phyloP scores from a whole-genome alignment of 345 rosid genomes.

The Eucalyptus melliodora region DNA sequence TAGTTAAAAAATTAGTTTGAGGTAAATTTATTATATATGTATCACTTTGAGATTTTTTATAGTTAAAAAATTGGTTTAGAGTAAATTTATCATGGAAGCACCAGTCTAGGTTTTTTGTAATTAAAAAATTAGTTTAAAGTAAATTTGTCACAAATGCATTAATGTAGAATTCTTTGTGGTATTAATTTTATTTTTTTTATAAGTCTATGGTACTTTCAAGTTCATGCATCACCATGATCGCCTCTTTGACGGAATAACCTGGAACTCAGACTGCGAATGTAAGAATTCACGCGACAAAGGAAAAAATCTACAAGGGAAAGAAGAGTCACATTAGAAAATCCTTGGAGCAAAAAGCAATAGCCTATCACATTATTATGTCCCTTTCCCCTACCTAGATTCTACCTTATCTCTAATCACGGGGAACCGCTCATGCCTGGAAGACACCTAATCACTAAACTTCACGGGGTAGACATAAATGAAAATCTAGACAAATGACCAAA shows the following conservation, averaged over 20 bases:
- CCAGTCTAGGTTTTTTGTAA: rapidly evolving
- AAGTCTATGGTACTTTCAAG: background rate
- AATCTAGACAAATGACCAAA: background rate
- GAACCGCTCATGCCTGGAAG: background rate
- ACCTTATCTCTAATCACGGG: background rate
- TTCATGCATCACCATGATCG: background rate
- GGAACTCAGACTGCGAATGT: background rate
- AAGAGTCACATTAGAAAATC: background rate
- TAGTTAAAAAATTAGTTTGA: rapidly evolving
- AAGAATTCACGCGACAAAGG: background rate
- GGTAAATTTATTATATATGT: no score
- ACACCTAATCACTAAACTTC: background rate
- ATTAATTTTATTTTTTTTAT: background rate
- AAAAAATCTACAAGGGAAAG: background rate
- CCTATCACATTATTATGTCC: background rate
- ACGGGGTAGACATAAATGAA: background rate
- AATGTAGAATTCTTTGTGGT: no score
- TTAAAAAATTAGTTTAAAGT: no score
- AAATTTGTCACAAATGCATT: rapidly evolving
- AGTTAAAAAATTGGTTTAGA: no score
- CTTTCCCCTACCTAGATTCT: background rate
- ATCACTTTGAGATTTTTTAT: background rate
- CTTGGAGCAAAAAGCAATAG: background rate
- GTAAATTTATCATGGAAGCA: rapidly evolving
- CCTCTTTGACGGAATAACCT: background rate